Percentiles rank a stretch among this genome's conserved stretches.
phyloP scores from a whole-genome alignment of 2,329 filamentous ascomycete genomes.

The Boeremia exigua region DNA sequence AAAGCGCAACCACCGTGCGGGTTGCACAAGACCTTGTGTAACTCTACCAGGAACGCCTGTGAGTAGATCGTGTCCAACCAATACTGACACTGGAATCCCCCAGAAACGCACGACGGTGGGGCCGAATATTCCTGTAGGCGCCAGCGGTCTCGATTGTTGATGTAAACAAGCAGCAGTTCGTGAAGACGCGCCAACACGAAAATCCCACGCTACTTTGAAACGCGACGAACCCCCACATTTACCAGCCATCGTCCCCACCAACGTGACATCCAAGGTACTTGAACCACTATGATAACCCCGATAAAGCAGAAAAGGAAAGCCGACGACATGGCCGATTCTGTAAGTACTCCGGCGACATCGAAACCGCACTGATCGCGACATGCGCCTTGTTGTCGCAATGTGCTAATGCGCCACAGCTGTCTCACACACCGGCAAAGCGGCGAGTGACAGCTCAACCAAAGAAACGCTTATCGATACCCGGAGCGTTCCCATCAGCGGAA shows the following conservation, averaged over 20 bases:
- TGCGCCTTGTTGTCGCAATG: conserved; percentile 4
- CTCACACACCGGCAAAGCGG: conserved; percentile 7
- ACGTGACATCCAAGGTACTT: conserved; percentile 4
- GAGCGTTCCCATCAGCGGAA: conserved; percentile 15
- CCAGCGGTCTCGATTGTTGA: conserved; percentile 5
- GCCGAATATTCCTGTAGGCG: not conserved
- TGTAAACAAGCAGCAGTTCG: conserved; percentile 13
- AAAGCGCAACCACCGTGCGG: conserved; percentile 3
- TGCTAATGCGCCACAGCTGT: conserved; percentile 17
- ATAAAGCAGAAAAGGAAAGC: conserved; percentile 13
- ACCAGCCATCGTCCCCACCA: conserved; percentile 18
- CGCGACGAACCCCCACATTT: conserved; percentile 16
- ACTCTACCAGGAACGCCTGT: not conserved
- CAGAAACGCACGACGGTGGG: not conserved
- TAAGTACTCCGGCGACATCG: not conserved
- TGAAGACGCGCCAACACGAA: conserved; percentile 13
- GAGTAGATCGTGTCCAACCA: not conserved
- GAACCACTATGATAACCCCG: conserved; percentile 5
- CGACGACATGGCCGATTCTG: conserved; percentile 6
- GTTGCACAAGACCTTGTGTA: not conserved
- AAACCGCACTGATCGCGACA: not conserved
- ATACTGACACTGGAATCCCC: not conserved
- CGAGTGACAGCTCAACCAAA: conserved; percentile 13
- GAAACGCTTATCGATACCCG: conserved; percentile 21
- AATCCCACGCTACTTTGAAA: conserved; percentile 17